Percentiles rank a stretch among this genome's conserved stretches.
Evolutionary conservation across 2,329 filamentous ascomycete genomes (phyloP).

Genomic region (Fusarium albosuccineum): DNA sequence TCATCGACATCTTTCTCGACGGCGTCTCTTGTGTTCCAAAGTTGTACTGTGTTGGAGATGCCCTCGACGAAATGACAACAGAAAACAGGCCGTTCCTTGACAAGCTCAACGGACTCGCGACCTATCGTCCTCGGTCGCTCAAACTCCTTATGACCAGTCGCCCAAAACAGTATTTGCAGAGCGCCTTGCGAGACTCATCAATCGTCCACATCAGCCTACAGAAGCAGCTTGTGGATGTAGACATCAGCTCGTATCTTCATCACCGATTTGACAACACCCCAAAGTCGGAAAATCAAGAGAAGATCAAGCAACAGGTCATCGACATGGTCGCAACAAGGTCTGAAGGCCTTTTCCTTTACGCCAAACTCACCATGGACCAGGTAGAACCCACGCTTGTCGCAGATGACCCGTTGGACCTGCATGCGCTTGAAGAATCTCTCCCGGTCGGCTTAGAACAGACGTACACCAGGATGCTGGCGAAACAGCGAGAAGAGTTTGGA

Average conservation of each 20-base stretch:
- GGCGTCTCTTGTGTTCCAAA: conserved; percentile 31
- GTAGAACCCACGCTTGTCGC: conserved; percentile 16
- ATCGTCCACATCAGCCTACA: conserved; percentile 42
- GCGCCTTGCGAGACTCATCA: conserved; percentile 32
- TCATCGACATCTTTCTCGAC: conserved; percentile 37
- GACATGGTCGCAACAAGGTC: conserved; percentile 33
- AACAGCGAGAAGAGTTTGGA: conserved; percentile 50
- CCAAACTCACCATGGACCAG: conserved; percentile 43
- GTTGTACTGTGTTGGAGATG: conserved; percentile 41
- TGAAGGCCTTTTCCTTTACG: conserved; percentile 40
- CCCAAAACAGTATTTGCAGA: conserved; percentile 38
- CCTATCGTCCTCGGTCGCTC: conserved; percentile 29
- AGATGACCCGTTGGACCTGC: conserved; percentile 3
- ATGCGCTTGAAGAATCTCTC: conserved; percentile 26
- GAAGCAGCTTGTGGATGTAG: conserved; percentile 36
- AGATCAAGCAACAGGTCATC: conserved; percentile 29
- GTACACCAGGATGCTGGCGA: conserved; percentile 53
- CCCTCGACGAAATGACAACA: conserved; percentile 41
- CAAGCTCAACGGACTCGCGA: conserved; percentile 37
- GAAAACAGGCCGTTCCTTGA: conserved; percentile 35
- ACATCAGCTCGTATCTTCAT: conserved; percentile 34
- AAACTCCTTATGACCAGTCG: conserved; percentile 43
- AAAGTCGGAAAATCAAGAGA: not conserved
- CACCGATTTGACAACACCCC: conserved; percentile 29
- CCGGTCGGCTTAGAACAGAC: conserved; percentile 40